phyloP scores from a whole-genome alignment of 2,329 filamentous ascomycete genomes.

The Botrytis hyacinthi region DNA sequence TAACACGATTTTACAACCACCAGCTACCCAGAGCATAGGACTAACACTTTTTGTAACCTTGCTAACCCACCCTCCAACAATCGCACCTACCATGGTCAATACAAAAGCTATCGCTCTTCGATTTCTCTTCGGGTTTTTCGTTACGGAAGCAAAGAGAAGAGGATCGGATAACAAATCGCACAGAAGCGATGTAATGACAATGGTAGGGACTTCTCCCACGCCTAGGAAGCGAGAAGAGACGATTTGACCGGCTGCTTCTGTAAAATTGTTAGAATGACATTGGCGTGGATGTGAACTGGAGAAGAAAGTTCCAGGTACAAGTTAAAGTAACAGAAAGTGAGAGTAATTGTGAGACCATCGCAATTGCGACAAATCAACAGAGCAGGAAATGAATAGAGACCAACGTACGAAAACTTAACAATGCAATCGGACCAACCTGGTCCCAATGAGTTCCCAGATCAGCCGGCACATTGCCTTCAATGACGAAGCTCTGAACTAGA shows the following conservation, averaged over 20 bases:
- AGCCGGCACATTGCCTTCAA: slow-evolving; percentile 15
- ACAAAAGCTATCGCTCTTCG: slow-evolving; percentile 48
- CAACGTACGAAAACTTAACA: slow-evolving; percentile 57
- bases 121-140: slow-evolving; percentile 49
- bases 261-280: neutral
- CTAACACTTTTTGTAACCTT: slow-evolving; percentile 49
- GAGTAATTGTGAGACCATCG: neutral
- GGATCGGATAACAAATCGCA: slow-evolving; percentile 72
- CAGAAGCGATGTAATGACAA: slow-evolving; percentile 76
- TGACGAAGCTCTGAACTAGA: slow-evolving; percentile 36
- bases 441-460: slow-evolving; percentile 45
- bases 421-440: slow-evolving; percentile 62
- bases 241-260: slow-evolving; percentile 70
- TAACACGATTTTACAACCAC: slow-evolving; percentile 51
- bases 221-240: slow-evolving; percentile 68
- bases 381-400: neutral
- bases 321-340: neutral
- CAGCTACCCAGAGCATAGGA: slow-evolving; percentile 41
- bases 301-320: neutral
- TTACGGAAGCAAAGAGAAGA: slow-evolving; percentile 41
- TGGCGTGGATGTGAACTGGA: neutral
- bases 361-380: neutral
- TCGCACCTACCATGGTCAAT: slow-evolving; percentile 49
- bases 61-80: slow-evolving; percentile 47
- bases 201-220: slow-evolving; percentile 67